phyloP scores from a whole-genome alignment of 495 filamentous ascomycete genomes.

The Aspergillus indologenus region DNA sequence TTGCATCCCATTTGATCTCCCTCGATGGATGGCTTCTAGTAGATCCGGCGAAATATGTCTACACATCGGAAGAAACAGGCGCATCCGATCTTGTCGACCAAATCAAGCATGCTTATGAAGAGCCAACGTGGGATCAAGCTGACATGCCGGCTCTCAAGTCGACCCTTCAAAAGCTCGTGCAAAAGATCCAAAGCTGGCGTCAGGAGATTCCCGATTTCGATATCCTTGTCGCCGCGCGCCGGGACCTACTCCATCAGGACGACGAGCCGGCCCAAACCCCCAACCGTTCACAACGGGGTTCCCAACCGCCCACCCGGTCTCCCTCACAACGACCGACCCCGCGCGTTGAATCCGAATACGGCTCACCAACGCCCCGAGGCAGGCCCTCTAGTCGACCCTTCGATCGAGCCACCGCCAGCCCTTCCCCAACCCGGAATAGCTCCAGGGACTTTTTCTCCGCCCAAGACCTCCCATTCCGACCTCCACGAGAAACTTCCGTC shows the following conservation, averaged over 20 bases:
- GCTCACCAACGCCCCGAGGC: conserved; percentile 17
- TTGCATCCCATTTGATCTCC: conserved; percentile 75
- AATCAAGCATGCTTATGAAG: conserved; percentile 31
- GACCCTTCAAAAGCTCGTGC: conserved; percentile 51
- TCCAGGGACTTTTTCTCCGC: conserved; percentile 22
- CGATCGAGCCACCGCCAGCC: conserved; percentile 7
- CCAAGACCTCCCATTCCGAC: conserved; percentile 24
- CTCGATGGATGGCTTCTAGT: conserved; percentile 89
- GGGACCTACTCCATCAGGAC: conserved; percentile 42
- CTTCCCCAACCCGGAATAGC: conserved; percentile 21
- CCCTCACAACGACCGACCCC: conserved; percentile 21
- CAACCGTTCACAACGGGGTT: conserved; percentile 20
- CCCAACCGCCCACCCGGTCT: conserved; percentile 20
- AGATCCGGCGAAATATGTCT: conserved; percentile 52
- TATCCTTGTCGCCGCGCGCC: conserved; percentile 68
- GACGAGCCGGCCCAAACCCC: conserved; percentile 24
- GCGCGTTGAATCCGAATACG: conserved; percentile 13
- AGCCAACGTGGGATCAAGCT: conserved; percentile 37
- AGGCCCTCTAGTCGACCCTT: conserved; percentile 11
- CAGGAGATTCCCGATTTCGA: conserved; percentile 73
- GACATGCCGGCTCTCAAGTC: conserved; percentile 41
- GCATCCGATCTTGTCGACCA: conserved; percentile 21
- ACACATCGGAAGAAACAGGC: conserved; percentile 4
- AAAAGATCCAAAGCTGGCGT: conserved; percentile 63
- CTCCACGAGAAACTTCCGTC: conserved; percentile 31